Percentiles rank a stretch among this genome's conserved stretches.
phyloP scores from a whole-genome alignment of 2,329 filamentous ascomycete genomes.

The Paraphaeosphaeria sporulosa region DNA sequence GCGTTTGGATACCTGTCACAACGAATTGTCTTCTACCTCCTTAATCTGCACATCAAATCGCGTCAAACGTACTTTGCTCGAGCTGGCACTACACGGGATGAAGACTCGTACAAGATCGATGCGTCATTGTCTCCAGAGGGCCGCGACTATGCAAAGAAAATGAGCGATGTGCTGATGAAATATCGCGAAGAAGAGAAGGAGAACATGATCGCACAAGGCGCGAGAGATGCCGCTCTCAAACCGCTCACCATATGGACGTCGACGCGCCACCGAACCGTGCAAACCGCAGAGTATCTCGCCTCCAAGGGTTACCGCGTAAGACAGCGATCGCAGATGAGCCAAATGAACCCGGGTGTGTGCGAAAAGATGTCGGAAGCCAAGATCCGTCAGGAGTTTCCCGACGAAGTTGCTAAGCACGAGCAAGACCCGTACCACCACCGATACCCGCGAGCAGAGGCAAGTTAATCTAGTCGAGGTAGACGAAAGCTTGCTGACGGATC shows the following conservation, averaged over 20 bases:
- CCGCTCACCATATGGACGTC: constrained; percentile 94
- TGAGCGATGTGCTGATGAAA: constrained; percentile 78
- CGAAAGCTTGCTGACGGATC: constrained; percentile 25
- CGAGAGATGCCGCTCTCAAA: constrained; percentile 72
- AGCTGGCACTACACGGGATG: constrained; percentile 83
- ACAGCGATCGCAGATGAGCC: constrained; percentile 94
- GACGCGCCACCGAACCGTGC: constrained; percentile 85
- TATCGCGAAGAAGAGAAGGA: constrained; percentile 85
- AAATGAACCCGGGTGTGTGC: constrained; percentile 94
- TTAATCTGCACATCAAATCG: constrained; percentile 96
- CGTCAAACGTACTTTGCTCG: constrained; percentile 92
- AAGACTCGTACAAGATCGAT: constrained; percentile 92
- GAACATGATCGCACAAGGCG: constrained; percentile 72
- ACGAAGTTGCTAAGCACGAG: constrained; percentile 92
- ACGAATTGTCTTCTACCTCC: constrained; percentile 96
- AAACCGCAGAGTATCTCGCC: constrained; percentile 85
- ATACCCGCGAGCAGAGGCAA: constrained; percentile 90
- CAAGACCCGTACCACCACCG: constrained; percentile 95
- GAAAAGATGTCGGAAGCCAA: constrained; percentile 88
- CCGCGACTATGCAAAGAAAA: constrained; percentile 71
- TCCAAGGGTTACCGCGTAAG: constrained; percentile 83
- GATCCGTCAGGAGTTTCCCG: constrained; percentile 83
- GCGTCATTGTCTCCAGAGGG: constrained; percentile 83
- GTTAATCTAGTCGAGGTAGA: constrained; percentile 14
- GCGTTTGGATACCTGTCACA: constrained; percentile 97